Percentiles rank a stretch among this genome's conserved stretches.
phyloP scores from a whole-genome alignment of 2,329 filamentous ascomycete genomes.

The Arachnomyces sp. region DNA sequence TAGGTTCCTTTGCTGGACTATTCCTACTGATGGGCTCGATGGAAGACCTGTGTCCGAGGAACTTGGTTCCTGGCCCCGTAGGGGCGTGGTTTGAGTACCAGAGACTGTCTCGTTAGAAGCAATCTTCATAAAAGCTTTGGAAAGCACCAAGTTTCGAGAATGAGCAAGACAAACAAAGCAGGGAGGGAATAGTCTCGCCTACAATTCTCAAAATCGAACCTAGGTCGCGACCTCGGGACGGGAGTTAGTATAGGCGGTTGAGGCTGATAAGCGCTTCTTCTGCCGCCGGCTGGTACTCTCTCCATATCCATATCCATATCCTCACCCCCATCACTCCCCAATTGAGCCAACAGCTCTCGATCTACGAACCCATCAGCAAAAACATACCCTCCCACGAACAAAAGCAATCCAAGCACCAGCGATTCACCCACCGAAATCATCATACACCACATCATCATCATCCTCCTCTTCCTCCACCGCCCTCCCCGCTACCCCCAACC shows the following conservation, averaged over 20 bases:
- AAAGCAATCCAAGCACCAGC: neutral
- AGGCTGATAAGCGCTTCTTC: neutral
- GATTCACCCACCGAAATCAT: slow-evolving; percentile 41
- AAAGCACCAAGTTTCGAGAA: no score
- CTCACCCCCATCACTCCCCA: slow-evolving; percentile 12
- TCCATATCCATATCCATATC: neutral
- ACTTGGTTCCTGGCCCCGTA: slow-evolving; percentile 19
- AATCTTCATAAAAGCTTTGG: neutral
- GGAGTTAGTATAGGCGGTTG: neutral
- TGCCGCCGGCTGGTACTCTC: neutral
- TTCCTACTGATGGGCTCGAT: slow-evolving; percentile 26
- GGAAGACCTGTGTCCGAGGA: slow-evolving; percentile 20
- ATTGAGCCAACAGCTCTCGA: slow-evolving; percentile 29
- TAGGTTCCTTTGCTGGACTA: slow-evolving; percentile 13
- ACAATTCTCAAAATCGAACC: slow-evolving; percentile 19
- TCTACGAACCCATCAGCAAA: slow-evolving; percentile 17
- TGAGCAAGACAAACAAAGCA: no score
- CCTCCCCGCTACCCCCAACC: no score
- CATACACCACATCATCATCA: no score
- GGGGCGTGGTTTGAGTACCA: slow-evolving; percentile 15
- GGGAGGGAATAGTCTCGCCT: slow-evolving; percentile 9
- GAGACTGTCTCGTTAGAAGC: slow-evolving; percentile 11
- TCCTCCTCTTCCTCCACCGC: no score
- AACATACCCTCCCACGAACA: neutral
- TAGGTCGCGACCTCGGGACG: neutral